Evolutionary conservation across 306 rosid species (phyloP).

Genomic region (Vicia villosa): DNA sequence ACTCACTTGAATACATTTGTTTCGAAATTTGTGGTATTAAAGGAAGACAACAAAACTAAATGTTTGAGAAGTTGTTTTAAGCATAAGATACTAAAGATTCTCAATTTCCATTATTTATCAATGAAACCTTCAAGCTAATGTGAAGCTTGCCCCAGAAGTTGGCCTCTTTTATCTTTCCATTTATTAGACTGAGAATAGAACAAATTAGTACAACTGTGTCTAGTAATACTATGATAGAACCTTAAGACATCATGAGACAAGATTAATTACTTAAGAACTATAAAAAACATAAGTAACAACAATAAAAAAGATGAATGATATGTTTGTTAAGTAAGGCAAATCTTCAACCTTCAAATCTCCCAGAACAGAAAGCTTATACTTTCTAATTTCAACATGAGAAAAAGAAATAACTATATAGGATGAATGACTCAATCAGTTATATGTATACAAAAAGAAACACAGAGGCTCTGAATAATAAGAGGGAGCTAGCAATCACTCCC

Average conservation of each 20-base stretch:
- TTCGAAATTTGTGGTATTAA: slow-evolving; percentile 24
- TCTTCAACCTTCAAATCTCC: no score
- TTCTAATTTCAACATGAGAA: slow-evolving; percentile 6
- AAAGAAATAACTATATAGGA: slow-evolving; percentile 22
- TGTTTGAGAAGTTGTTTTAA: not conserved
- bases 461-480: slow-evolving; percentile 6
- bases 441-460: not conserved
- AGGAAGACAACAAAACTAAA: not conserved
- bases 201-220: not conserved
- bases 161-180: slow-evolving; percentile 16
- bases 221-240: not conserved
- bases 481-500: slow-evolving; percentile 1
- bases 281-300: slow-evolving; percentile 17
- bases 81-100: slow-evolving; percentile 17
- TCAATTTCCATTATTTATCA: slow-evolving; percentile 28
- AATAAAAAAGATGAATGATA: slow-evolving; percentile 9
- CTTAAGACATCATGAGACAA: slow-evolving; percentile 15
- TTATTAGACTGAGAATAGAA: slow-evolving; percentile 4
- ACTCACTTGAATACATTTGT: slow-evolving; percentile 20
- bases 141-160: slow-evolving; percentile 20
- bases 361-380: no score
- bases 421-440: slow-evolving; percentile 19
- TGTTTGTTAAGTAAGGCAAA: slow-evolving; percentile 6
- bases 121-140: slow-evolving; percentile 9
- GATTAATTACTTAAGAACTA: slow-evolving; percentile 18